Evolutionary conservation across 495 filamentous ascomycete genomes (phyloP), one percentile per base, ranked within the genome.

Genomic region (Penicillium atrosanguineum): DNA sequence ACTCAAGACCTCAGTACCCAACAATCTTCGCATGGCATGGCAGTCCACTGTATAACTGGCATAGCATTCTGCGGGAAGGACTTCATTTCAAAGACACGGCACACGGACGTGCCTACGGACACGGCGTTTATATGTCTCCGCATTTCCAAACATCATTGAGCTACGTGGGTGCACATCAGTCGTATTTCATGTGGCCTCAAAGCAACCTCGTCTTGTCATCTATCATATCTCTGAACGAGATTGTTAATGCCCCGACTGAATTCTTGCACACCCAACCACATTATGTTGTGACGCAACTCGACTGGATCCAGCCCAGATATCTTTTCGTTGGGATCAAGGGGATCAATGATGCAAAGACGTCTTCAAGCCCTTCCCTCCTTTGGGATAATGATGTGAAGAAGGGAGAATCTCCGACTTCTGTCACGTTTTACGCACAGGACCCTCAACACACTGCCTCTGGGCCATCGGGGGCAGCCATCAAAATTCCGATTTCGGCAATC

Each of bases 271-370:
- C 1, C 1, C 31, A 4, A 0, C 87, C 86, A 0, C 80, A 85
- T 65, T 84, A 87, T 29, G 93, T 96, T 15, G 86, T 97, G 2
- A 65, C 78, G 5, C 77, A 90, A 31, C 71, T 87, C 14, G 87
- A 95, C 56, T 97, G 93, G 93, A 92, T 95, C 53, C 92, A 96
- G 62, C 88, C 89, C 20, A 79, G 93, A 52, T 97, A 95, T 68
- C 75, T 97, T 3, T 91, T 96, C 57, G 83, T 95, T 3, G 44
- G 52, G 31, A 14, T 14, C 8, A 12, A 12, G 12, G 5, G 23
- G 23, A 2, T 5, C 5, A 5, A 23, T 2, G 5, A 23, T 23
- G 23, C 2, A 2, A 23, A 5, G 2, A 23, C 15, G 16, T 73
- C n/a, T 79, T 79, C 49, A 51, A 69, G 0, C 85, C 14, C 7